Evolutionary conservation across 2,329 filamentous ascomycete genomes (phyloP), one percentile per base, ranked within the genome.

Genomic region (Amesomyces nigricolor): DNA sequence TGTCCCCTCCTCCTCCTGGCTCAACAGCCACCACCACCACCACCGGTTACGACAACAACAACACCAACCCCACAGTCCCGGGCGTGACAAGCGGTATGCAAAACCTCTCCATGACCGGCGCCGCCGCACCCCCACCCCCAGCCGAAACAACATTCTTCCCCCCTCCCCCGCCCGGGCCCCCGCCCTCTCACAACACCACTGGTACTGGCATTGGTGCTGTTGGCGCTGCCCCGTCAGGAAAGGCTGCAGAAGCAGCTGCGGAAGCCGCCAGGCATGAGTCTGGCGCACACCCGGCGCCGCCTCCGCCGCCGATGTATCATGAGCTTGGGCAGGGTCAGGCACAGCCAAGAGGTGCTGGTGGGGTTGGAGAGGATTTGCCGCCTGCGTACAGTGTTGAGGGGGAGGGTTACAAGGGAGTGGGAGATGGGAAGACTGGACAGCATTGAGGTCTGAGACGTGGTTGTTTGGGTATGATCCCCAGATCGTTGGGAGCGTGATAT

Each of bases 381-480:
- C 67, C 68, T 14, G 67, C 67, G 2, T 70, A 70, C 5, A 26
- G 22, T 54, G 64, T 56, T 0, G 64, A 67, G 17, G 60, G 64
- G 3, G 59, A 60, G 1, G 53, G 55, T 13, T 52, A 56, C 10
- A 56, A 50, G 10, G 54, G 60, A 3, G 61, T 56, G 1, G 61
- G 63, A 3, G 67, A 69, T 51, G 44, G 45, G 40, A 63, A 66
- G 54, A 64, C 61, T 26, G 62, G 60, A 3, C 53, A 58, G 37
- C 61, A 63, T 37, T 64, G 47, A 35, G 32, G 8, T 35, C 8
- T 13, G 58, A 22, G 22, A 4, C n/a, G n/a, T n/a, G n/a, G n/a
- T n/a, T n/a, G n/a, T n/a, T n/a, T n/a, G n/a, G n/a, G n/a, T n/a
- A n/a, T n/a, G n/a, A n/a, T n/a, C n/a, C n/a, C n/a, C n/a, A n/a